Percentiles rank a stretch among this genome's conserved stretches.
Evolutionary conservation across 768 basidiomycete genomes (phyloP).

Genomic region (Asterophora lycoperdoides): DNA sequence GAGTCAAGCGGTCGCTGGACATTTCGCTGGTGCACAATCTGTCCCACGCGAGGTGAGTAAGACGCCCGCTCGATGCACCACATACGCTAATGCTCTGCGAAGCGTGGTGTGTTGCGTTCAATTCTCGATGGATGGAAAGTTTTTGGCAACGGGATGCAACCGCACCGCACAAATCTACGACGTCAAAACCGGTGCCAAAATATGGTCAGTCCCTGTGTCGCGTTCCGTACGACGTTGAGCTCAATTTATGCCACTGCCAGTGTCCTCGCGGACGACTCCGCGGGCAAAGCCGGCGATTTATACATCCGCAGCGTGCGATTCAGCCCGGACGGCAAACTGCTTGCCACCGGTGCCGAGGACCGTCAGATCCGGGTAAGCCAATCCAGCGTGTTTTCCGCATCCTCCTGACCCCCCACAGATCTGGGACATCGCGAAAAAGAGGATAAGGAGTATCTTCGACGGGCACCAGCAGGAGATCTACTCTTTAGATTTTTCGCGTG

Average conservation of each 20-base stretch:
- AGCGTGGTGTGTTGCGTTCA: conserved; percentile 83
- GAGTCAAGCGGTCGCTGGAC: conserved; percentile 72
- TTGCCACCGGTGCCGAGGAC: conserved; percentile 96
- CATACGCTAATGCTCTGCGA: too few species aligned
- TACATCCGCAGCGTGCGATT: conserved; percentile 71
- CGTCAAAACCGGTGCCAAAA: conserved; percentile 79
- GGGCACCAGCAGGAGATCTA: conserved; percentile 94
- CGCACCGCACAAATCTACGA: conserved; percentile 97
- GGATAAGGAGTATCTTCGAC: conserved; percentile 73
- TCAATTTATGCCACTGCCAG: conserved; percentile 17
- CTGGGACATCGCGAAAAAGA: conserved; percentile 84
- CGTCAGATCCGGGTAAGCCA: conserved; percentile 76
- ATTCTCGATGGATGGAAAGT: conserved; percentile 91
- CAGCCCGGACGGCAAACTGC: conserved; percentile 87
- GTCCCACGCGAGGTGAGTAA: conserved; percentile 74
- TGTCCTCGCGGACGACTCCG: conserved; percentile 28
- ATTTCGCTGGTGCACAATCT: conserved; percentile 79
- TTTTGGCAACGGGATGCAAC: conserved; percentile 93
- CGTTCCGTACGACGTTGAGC: not conserved
- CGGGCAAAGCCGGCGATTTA: conserved; percentile 48
- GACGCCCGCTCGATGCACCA: not conserved
- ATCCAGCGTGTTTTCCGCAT: conserved; percentile 14
- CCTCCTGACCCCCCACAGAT: conserved; percentile 45
- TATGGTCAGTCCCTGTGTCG: conserved; percentile 52
- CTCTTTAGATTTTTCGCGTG: conserved; percentile 83